Evolutionary conservation across 2,329 filamentous ascomycete genomes (phyloP).

Genomic region (Cryphonectria radicalis): DNA sequence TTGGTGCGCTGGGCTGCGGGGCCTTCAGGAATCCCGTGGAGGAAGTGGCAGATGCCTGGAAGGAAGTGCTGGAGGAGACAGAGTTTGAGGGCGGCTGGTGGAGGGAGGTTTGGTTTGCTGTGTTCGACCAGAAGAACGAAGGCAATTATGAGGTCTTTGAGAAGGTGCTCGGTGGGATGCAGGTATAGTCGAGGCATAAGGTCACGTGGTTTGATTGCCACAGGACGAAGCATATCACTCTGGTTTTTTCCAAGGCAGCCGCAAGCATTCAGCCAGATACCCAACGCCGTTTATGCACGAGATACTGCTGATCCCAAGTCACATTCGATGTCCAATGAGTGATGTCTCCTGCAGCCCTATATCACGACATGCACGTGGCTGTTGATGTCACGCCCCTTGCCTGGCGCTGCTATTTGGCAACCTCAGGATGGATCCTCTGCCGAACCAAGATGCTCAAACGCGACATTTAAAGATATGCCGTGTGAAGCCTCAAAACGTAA

Average conservation of each 20-base stretch:
- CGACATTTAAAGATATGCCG: not conserved
- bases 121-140: slow-evolving; percentile 50
- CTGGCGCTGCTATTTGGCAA: too few relatives aligned
- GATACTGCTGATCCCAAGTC: not conserved
- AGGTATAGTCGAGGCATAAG: slow-evolving; percentile 33
- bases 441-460: not conserved
- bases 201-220: not conserved
- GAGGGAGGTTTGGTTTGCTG: slow-evolving; percentile 66
- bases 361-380: slow-evolving; percentile 7
- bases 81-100: slow-evolving; percentile 70
- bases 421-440: not conserved
- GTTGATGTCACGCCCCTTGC: slow-evolving; percentile 6
- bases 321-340: not conserved
- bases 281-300: not conserved
- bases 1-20: slow-evolving; percentile 72
- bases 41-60: slow-evolving; percentile 65
- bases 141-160: slow-evolving; percentile 57
- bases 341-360: slow-evolving; percentile 4
- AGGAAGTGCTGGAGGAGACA: slow-evolving; percentile 59
- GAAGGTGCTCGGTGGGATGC: slow-evolving; percentile 41
- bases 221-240: not conserved
- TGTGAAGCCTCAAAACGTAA: not conserved
- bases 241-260: not conserved
- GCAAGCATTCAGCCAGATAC: slow-evolving; percentile 9
- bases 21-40: slow-evolving; percentile 65